These are phyloP conservation scores for Zygoascus meyerae DNA, from an alignment of 1,139 yeast species.

Conservation along the genomic window DNA sequence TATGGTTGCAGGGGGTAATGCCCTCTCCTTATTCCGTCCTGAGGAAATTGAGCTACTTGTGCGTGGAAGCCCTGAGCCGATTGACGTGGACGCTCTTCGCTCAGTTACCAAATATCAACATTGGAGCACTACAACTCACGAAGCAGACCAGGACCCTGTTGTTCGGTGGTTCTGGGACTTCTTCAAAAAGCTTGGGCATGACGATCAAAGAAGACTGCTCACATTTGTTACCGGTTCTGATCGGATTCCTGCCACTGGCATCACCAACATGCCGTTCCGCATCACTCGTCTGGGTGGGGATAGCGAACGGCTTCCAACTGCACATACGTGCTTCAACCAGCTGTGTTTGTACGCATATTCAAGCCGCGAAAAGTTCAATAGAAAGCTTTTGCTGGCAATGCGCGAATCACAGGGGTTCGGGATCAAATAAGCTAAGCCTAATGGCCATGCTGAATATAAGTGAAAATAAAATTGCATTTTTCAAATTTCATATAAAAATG, in stretches of 20 bases:
- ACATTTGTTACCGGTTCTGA: constrained; percentile 87
- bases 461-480: too few species aligned
- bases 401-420: constrained; percentile 85
- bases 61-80: constrained; percentile 66
- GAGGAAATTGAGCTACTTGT: constrained; percentile 74
- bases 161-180: constrained; percentile 85
- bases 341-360: constrained; percentile 66
- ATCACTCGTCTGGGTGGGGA: constrained; percentile 52
- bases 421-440: constrained; percentile 41
- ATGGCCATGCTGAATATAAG: too few species aligned
- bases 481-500: too few species aligned
- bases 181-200: constrained; percentile 42
- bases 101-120: constrained; percentile 71
- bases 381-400: constrained; percentile 61
- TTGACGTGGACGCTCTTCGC: constrained; percentile 62
- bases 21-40: constrained; percentile 68
- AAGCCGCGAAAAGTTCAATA: constrained; percentile 45
- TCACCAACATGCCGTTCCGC: constrained; percentile 59
- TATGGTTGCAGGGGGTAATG: constrained; percentile 74
- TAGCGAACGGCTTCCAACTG: constrained; percentile 59
- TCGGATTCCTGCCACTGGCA: constrained; percentile 87
- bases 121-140: constrained; percentile 41
- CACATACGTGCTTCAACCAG: constrained; percentile 94
- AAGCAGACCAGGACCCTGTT: constrained; percentile 35
- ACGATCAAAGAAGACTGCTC: constrained; percentile 56